Evolutionary conservation across 768 basidiomycete genomes (phyloP).

Genomic region (Tephrocybe rancida): DNA sequence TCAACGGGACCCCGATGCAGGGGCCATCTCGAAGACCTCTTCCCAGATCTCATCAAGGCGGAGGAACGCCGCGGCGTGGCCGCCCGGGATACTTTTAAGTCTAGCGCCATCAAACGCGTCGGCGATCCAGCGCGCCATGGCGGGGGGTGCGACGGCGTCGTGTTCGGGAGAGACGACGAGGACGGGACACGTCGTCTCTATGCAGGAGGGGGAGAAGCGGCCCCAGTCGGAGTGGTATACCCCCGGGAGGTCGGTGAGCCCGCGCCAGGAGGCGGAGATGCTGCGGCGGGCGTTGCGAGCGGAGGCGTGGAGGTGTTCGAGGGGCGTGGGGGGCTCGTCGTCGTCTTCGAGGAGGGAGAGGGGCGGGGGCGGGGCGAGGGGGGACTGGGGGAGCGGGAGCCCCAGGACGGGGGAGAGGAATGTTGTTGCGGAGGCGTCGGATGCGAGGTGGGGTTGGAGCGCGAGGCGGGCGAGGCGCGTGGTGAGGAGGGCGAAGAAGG

Average conservation of each 20-base stretch:
- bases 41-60: slow-evolving; percentile 49
- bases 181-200: slow-evolving; percentile 50
- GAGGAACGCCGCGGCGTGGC: slow-evolving; percentile 50
- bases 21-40: slow-evolving; percentile 25
- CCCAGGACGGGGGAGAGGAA: slow-evolving; percentile 35
- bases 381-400: slow-evolving; percentile 21
- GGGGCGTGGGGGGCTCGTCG: slow-evolving; percentile 40
- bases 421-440: slow-evolving; percentile 39
- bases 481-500: slow-evolving; percentile 36
- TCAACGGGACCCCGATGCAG: too few species aligned
- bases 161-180: slow-evolving; percentile 43
- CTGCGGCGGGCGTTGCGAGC: slow-evolving; percentile 47
- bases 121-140: slow-evolving; percentile 53
- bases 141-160: slow-evolving; percentile 43
- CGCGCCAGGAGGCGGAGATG: slow-evolving; percentile 52
- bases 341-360: slow-evolving; percentile 33
- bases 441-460: slow-evolving; percentile 37
- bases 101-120: slow-evolving; percentile 44
- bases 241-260: slow-evolving; percentile 44
- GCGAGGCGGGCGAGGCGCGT: slow-evolving; percentile 30
- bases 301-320: slow-evolving; percentile 39
- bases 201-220: slow-evolving; percentile 37
- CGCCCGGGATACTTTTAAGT: slow-evolving; percentile 44
- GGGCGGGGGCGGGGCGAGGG: background rate
- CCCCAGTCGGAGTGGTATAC: slow-evolving; percentile 56